A percentile compares a stretch with the other conserved stretches of the same genome.
Evolutionary conservation across 306 rosid species (phyloP).

Genomic region (Trichosanthes cucumerina): DNA sequence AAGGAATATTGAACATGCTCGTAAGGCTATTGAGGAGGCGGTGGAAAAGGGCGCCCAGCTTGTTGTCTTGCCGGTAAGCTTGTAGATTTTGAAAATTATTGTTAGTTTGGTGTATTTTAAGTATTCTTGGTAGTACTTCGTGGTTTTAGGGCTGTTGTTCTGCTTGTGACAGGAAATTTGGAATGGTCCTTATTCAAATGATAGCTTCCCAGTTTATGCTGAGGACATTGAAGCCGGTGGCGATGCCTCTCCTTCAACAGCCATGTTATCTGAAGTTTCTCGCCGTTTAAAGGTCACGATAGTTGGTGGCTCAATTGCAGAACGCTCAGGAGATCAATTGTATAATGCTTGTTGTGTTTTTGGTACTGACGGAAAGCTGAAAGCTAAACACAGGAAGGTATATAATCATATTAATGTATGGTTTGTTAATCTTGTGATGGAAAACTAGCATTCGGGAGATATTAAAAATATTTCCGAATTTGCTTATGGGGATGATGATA

Average conservation of each 20-base stretch:
- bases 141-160: background rate
- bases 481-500: background rate
- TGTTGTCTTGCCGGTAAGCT: slow-evolving; percentile 70
- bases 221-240: slow-evolving; percentile 85
- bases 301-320: slow-evolving; percentile 85
- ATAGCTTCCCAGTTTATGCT: slow-evolving; percentile 67
- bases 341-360: slow-evolving; percentile 86
- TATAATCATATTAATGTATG: background rate
- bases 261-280: slow-evolving; percentile 77
- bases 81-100: background rate
- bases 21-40: slow-evolving; percentile 69
- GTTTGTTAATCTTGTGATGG: background rate
- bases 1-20: slow-evolving; percentile 69
- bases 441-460: background rate
- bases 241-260: slow-evolving; percentile 82
- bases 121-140: background rate
- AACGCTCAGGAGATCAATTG: slow-evolving; percentile 58
- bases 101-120: background rate
- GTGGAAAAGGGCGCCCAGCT: slow-evolving; percentile 70
- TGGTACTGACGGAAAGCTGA: slow-evolving; percentile 61
- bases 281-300: slow-evolving; percentile 66
- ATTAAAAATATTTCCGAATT: background rate
- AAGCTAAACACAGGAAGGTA: slow-evolving; percentile 90
- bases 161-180: slow-evolving; percentile 64
- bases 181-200: slow-evolving; percentile 88